A percentile compares a stretch with the other conserved stretches of the same genome.
Conservation (phyloP, 176 grass and related monocot species). For the Eremochloa ophiuroides region DNA sequence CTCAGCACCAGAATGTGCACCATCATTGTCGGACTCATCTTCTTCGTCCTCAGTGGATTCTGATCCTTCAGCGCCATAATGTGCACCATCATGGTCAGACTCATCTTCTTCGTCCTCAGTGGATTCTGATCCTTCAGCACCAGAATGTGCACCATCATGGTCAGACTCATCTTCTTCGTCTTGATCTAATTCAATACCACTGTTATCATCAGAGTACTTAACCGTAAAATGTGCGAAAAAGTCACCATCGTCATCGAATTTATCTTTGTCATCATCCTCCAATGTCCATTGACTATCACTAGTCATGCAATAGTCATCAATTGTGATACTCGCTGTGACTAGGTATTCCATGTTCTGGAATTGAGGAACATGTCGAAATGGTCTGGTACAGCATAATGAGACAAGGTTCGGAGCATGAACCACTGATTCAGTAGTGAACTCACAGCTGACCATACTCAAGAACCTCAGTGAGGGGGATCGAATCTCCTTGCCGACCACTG, state of each 20-base stretch:
- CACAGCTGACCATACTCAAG: constrained; percentile 16
- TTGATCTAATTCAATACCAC: neutral
- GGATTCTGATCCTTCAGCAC: too few species aligned
- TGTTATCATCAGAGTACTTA: neutral
- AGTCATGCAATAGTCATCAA: constrained; percentile 14
- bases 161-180: neutral
- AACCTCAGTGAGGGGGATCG: neutral
- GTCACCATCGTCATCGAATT: neutral
- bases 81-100: too few species aligned
- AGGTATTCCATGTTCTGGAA: neutral
- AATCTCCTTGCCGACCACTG: neutral
- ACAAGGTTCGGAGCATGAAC: constrained; percentile 4
- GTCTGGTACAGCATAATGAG: constrained; percentile 18
- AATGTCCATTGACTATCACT: neutral
- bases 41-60: neutral
- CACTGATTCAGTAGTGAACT: neutral
- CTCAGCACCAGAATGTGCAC: neutral
- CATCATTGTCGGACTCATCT: neutral
- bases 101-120: too few species aligned
- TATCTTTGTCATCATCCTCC: neutral
- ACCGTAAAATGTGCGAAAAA: neutral
- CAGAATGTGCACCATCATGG: neutral
- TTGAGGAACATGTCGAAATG: neutral
- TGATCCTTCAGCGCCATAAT: too few species aligned
- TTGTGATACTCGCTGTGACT: neutral